These are phyloP conservation scores for Coleophoma eucalyptorum DNA, from an alignment of 2,329 filamentous ascomycete species.

Conservation along the genomic window DNA sequence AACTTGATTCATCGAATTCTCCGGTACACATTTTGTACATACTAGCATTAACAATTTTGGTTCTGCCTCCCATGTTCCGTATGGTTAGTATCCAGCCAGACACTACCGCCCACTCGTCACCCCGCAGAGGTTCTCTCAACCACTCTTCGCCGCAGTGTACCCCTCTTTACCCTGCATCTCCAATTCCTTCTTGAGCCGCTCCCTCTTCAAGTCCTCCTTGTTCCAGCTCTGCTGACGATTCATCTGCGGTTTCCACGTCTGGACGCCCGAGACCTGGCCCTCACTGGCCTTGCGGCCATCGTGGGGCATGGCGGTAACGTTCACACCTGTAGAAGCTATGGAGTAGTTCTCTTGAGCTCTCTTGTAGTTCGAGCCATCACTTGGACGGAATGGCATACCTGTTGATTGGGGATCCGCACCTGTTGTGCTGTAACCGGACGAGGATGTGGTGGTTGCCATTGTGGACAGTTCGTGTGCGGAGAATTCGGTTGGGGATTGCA, in stretches of 20 bases:
- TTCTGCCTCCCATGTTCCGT: no score
- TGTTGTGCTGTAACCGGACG: not conserved
- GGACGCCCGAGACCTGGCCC: not conserved
- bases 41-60: no score
- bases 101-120: no score
- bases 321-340: not conserved
- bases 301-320: not conserved
- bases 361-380: not conserved
- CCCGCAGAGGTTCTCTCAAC: no score
- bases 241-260: constrained; percentile 20
- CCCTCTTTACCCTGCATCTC: constrained; percentile 3
- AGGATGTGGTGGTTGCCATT: not conserved
- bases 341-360: not conserved
- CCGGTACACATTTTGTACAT: no score
- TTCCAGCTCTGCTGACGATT: constrained; percentile 21
- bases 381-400: not conserved
- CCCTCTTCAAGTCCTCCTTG: constrained; percentile 23
- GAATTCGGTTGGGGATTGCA: not conserved
- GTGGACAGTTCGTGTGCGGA: not conserved
- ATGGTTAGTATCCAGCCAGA: no score
- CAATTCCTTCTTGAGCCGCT: constrained; percentile 9
- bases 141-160: no score
- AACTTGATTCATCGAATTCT: no score
- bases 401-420: not conserved
- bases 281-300: not conserved